Evolutionary conservation across 306 rosid genomes (phyloP).

Genomic region (Malus domestica): DNA sequence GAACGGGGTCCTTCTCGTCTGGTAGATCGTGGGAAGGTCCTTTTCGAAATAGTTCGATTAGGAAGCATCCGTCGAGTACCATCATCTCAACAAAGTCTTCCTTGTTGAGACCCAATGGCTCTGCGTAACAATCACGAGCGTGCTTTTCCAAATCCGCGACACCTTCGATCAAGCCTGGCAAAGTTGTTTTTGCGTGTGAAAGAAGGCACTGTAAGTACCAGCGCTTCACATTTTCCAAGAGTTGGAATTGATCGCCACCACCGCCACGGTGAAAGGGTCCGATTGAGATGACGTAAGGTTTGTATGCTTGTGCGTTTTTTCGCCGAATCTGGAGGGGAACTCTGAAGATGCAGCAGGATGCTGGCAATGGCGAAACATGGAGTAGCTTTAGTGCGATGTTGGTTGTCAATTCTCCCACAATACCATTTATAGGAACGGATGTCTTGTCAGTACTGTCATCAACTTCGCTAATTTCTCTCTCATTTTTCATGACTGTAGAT

Average conservation of each 20-base stretch:
- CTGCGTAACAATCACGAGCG: neutral
- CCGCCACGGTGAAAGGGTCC: neutral
- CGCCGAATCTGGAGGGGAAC: neutral
- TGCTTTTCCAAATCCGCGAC: neutral
- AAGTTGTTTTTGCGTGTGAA: neutral
- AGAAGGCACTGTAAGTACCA: neutral
- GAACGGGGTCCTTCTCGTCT: slow-evolving; percentile 1
- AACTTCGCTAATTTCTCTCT: neutral
- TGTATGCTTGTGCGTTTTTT: neutral
- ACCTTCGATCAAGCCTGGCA: neutral
- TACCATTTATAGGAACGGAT: neutral
- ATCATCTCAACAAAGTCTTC: slow-evolving; percentile 5
- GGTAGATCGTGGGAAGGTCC: too few species aligned
- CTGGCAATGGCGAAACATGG: neutral
- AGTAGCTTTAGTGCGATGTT: neutral
- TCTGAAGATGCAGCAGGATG: slow-evolving; percentile 18
- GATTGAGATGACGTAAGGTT: neutral
- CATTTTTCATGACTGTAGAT: neutral
- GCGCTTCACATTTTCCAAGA: neutral
- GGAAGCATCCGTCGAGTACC: slow-evolving; percentile 31
- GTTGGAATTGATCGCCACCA: neutral
- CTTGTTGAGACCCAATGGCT: neutral
- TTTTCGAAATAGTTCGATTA: slow-evolving; percentile 16
- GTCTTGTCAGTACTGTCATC: neutral
- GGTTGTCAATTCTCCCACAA: neutral